These are phyloP conservation scores for Volutella citrinella DNA, from an alignment of 2,329 filamentous ascomycete genomes.

Conservation along the genomic window DNA sequence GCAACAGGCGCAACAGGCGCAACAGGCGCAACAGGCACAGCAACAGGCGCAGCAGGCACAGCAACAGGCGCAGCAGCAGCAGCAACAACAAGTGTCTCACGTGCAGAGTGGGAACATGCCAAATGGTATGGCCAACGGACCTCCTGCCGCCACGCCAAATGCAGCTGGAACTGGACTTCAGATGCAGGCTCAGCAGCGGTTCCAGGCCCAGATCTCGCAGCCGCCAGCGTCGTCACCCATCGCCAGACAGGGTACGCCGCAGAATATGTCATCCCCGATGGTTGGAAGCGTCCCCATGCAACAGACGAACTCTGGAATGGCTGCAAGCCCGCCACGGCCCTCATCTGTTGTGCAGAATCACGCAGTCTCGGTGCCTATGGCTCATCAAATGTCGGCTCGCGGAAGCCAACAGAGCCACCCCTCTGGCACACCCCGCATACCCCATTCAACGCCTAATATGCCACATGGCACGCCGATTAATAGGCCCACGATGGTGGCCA, in stretches of 20 bases:
- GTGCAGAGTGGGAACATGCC: constrained; percentile 34
- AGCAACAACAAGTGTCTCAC: constrained; percentile 33
- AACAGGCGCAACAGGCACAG: too few species aligned
- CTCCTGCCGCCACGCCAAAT: constrained; percentile 34
- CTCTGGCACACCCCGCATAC: constrained; percentile 61
- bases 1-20: too few species aligned
- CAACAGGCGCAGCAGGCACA: too few species aligned
- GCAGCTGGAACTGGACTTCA: constrained; percentile 38
- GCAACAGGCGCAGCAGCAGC: constrained; percentile 16
- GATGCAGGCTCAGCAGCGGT: constrained; percentile 43
- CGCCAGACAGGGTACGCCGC: constrained; percentile 60
- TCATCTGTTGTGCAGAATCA: constrained; percentile 62
- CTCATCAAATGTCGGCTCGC: constrained; percentile 60
- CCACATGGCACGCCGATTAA: constrained; percentile 57
- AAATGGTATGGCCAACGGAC: constrained; percentile 39
- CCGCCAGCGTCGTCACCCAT: constrained; percentile 67
- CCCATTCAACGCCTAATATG: constrained; percentile 59
- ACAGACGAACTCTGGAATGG: constrained; percentile 64
- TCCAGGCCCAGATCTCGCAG: constrained; percentile 57
- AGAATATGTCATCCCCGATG: constrained; percentile 64
- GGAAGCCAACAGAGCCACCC: constrained; percentile 66
- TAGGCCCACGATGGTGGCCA: constrained; percentile 49
- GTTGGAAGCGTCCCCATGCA: constrained; percentile 63
- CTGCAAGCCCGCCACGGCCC: constrained; percentile 64
- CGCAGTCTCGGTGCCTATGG: constrained; percentile 57